Conservation (phyloP, 306 rosid species). For the Purshia tridentata region DNA sequence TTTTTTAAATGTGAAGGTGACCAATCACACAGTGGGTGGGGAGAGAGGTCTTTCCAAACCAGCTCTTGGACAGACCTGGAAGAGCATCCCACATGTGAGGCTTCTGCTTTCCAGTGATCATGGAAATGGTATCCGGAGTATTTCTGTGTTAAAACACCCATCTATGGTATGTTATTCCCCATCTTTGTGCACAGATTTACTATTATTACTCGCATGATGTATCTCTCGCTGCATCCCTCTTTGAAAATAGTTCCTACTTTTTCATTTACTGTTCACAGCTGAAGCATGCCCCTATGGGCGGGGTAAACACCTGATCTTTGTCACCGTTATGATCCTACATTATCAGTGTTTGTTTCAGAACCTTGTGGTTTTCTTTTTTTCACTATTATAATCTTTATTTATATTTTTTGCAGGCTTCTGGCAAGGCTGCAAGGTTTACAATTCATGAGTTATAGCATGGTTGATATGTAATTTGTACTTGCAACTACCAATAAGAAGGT, state of each 20-base stretch:
- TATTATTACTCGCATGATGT: too few relatives aligned
- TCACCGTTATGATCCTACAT: background rate
- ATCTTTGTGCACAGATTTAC: background rate
- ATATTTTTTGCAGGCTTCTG: conserved; percentile 55
- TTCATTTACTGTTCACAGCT: background rate
- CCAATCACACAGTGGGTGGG: conserved; percentile 89
- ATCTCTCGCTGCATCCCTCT: too few relatives aligned
- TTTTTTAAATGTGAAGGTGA: conserved; percentile 58
- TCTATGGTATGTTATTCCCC: conserved; percentile 50
- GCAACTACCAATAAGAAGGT: too few relatives aligned
- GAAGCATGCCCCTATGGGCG: background rate
- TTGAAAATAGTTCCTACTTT: background rate
- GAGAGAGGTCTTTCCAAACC: conserved; percentile 78
- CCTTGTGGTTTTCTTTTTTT: background rate
- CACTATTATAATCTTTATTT: too few relatives aligned
- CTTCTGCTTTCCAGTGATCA: conserved; percentile 60
- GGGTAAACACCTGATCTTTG: background rate
- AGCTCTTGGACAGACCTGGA: conserved; percentile 97
- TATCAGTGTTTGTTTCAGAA: background rate
- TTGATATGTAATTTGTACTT: background rate
- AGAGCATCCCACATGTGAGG: conserved; percentile 75
- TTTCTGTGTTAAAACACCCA: conserved; percentile 66
- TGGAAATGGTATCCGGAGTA: conserved; percentile 40
- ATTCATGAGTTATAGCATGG: conserved; percentile 3
- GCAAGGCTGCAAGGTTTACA: conserved; percentile 41